Conservation (phyloP, 108 stramenopile species). For the Pelagomonas calceolata region DNA sequence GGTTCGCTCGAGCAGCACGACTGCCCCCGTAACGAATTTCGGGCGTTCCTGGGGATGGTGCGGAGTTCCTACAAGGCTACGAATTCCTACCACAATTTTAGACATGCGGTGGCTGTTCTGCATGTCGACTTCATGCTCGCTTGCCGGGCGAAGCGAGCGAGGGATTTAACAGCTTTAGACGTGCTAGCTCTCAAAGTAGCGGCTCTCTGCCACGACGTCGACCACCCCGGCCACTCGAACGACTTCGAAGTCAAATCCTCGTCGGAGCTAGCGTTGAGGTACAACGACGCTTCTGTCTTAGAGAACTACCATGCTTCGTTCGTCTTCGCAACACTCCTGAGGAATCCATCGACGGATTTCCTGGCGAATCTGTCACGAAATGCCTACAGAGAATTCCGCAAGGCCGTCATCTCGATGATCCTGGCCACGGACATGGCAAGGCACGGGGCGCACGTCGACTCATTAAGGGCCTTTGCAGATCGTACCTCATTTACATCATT, state of each 20-base stretch:
- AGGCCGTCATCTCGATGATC: conserved; percentile 29
- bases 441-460: conserved; percentile 30
- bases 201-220: conserved; percentile 49
- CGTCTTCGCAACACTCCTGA: conserved; percentile 36
- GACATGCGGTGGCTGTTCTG: conserved; percentile 42
- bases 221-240: conserved; percentile 56
- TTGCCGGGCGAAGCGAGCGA: neutral
- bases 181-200: conserved; percentile 33
- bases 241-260: conserved; percentile 41
- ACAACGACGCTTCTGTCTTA: conserved; percentile 49
- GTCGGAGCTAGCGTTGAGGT: conserved; percentile 43
- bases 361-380: conserved; percentile 24
- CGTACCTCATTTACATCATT: too few relatives aligned
- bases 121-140: conserved; percentile 41
- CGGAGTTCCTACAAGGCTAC: conserved; percentile 3
- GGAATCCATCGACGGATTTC: conserved; percentile 29
- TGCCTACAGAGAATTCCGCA: conserved; percentile 25
- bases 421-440: conserved; percentile 34
- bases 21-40: neutral
- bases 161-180: conserved; percentile 8
- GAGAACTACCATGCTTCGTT: conserved; percentile 52
- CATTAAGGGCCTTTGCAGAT: conserved; percentile 19
- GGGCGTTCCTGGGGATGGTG: conserved; percentile 3
- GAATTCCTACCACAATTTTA: conserved; percentile 49
- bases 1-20: too few relatives aligned